A percentile compares a stretch with the other conserved stretches of the same genome.
These are phyloP conservation scores for Colletotrichum lupini DNA, from an alignment of 2,329 filamentous ascomycete species.

Conservation along the genomic window DNA sequence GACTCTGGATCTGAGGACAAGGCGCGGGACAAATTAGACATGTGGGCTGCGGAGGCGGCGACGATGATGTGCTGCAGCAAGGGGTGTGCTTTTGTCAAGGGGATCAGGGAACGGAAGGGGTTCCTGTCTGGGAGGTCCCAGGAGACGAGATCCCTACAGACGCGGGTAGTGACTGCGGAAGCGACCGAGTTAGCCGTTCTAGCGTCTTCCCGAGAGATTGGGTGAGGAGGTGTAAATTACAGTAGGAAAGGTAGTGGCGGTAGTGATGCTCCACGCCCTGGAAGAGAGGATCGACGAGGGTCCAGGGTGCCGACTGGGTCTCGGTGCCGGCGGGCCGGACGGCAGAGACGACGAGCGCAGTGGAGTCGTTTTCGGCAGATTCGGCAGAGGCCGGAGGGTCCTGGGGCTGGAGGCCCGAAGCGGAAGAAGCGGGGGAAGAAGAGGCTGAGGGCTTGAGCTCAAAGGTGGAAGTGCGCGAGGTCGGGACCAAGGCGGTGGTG, in stretches of 20 bases:
- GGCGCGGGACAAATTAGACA: conserved; percentile 54
- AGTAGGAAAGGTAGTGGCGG: conserved; percentile 55
- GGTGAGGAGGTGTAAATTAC: conserved; percentile 42
- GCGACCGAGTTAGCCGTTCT: conserved; percentile 18
- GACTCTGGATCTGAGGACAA: conserved; percentile 38
- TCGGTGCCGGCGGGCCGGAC: conserved; percentile 34
- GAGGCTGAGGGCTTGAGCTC: not conserved
- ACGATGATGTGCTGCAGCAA: conserved; percentile 59
- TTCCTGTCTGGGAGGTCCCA: conserved; percentile 56
- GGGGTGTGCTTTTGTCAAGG: conserved; percentile 52
- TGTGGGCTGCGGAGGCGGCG: conserved; percentile 60
- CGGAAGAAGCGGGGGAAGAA: not conserved
- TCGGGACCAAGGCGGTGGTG: not conserved
- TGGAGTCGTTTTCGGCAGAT: not conserved
- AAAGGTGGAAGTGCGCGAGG: not conserved
- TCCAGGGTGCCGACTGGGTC: conserved; percentile 46
- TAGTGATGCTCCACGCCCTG: conserved; percentile 65
- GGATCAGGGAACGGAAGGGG: conserved; percentile 58
- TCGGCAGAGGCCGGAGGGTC: not conserved
- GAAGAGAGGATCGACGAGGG: conserved; percentile 55
- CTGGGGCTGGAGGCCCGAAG: not conserved
- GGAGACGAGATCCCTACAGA: conserved; percentile 65
- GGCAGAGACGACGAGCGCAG: conserved; percentile 39
- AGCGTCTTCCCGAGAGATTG: conserved; percentile 13
- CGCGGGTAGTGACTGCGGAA: conserved; percentile 58